Evolutionary conservation across 2,329 filamentous ascomycete species (phyloP).

Genomic region (Davidsoniella eucalypti): DNA sequence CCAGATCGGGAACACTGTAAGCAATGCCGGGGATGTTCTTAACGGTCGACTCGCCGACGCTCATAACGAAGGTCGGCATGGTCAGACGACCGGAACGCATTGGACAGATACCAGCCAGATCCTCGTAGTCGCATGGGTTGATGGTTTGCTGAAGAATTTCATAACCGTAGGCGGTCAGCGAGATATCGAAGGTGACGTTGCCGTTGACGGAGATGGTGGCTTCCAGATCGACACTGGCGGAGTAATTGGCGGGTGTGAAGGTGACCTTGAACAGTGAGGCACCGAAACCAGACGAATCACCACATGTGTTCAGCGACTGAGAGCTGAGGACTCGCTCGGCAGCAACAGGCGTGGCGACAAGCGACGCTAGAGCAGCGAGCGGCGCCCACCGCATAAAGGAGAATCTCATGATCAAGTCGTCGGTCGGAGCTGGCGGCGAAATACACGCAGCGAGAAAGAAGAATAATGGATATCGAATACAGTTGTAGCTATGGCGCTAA

Average conservation of each 20-base stretch:
- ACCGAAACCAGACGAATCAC: constrained; percentile 69
- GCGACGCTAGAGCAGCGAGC: constrained; percentile 17
- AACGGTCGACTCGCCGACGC: constrained; percentile 39
- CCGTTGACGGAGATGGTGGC: constrained; percentile 71
- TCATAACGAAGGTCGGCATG: constrained; percentile 50
- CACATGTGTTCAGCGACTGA: constrained; percentile 70
- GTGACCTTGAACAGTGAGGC: constrained; percentile 78
- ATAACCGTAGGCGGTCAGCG: constrained; percentile 71
- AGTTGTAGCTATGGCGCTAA: no score
- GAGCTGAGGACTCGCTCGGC: constrained; percentile 56
- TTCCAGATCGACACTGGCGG: constrained; percentile 56
- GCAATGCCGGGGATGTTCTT: constrained; percentile 62
- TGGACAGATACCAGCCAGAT: constrained; percentile 65
- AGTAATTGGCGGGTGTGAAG: constrained; percentile 60
- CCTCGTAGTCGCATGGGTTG: constrained; percentile 52
- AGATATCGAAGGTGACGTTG: constrained; percentile 61
- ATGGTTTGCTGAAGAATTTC: constrained; percentile 48
- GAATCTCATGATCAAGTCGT: constrained; percentile 26
- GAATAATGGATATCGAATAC: no score
- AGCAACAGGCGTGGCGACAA: constrained; percentile 26
- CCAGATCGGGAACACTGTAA: constrained; percentile 79
- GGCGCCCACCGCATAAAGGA: constrained; percentile 24
- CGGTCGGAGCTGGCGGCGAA: not conserved
- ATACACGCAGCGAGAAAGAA: not conserved
- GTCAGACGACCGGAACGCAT: constrained; percentile 66